phyloP scores from a whole-genome alignment of 139 green algal species.

The Coelastrella sp. region DNA sequence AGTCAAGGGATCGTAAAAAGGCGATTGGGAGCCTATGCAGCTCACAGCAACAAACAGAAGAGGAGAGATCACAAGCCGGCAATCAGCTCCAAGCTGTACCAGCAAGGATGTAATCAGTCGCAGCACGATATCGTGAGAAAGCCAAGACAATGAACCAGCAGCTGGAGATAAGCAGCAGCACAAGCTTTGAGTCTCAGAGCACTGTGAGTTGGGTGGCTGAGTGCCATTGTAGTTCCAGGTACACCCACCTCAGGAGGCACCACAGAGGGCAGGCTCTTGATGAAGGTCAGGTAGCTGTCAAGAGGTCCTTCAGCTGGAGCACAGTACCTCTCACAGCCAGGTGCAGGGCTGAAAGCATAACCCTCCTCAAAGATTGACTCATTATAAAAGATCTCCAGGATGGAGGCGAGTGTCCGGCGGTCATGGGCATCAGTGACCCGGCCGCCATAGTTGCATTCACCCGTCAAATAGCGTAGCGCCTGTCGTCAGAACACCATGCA shows the following conservation, averaged over 20 bases:
- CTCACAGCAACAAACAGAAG: too few relatives aligned
- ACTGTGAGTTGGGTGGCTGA: background rate
- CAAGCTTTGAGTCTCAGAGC: background rate
- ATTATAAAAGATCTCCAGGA: constrained; percentile 76
- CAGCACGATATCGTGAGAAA: too few relatives aligned
- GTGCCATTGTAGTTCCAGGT: background rate
- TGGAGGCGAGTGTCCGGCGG: constrained; percentile 71
- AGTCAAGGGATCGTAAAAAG: background rate
- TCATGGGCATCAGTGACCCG: constrained; percentile 85
- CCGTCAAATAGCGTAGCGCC: constrained; percentile 70
- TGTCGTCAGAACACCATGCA: background rate
- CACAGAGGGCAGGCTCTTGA: constrained; percentile 67
- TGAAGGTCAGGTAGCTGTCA: constrained; percentile 69
- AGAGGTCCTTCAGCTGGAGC: constrained; percentile 66
- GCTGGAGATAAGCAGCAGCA: background rate
- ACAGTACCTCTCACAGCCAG: constrained; percentile 68
- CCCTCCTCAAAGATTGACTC: constrained; percentile 56
- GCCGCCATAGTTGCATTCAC: constrained; percentile 86
- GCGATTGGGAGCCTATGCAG: too few relatives aligned
- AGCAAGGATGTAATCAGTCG: too few relatives aligned
- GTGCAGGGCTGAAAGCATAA: constrained; percentile 68
- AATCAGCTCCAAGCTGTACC: too few relatives aligned
- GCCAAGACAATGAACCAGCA: too few relatives aligned
- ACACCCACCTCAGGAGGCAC: constrained; percentile 66
- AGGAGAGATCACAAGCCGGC: too few relatives aligned